phyloP scores from a whole-genome alignment of 148 eudicot genomes.

The Silene latifolia region DNA sequence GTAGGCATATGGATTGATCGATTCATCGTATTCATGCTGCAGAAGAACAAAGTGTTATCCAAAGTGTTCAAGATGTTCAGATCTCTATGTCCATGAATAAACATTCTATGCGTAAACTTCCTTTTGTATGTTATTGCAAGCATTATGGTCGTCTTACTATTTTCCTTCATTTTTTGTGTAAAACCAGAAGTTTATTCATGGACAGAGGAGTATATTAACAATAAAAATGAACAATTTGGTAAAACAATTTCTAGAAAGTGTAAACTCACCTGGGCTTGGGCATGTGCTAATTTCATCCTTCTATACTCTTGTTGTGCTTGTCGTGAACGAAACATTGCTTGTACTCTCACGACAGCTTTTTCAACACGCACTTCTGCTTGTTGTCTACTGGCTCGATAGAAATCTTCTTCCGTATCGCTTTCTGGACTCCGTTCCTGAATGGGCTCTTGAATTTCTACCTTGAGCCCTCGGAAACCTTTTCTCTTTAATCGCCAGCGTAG shows the following conservation, averaged over 20 bases:
- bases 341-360: conserved; percentile 81
- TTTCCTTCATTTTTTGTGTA: neutral
- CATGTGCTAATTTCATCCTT: conserved; percentile 75
- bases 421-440: conserved; percentile 34
- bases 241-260: neutral
- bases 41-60: conserved; percentile 15
- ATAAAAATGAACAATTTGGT: neutral
- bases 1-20: neutral
- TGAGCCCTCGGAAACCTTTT: conserved; percentile 78
- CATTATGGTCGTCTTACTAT: neutral
- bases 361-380: conserved; percentile 94
- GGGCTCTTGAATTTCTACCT: conserved; percentile 41
- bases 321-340: conserved; percentile 90
- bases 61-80: neutral
- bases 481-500: conserved; percentile 81
- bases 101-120: neutral
- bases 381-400: conserved; percentile 76
- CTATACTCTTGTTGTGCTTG: conserved; percentile 85
- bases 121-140: neutral
- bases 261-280: conserved; percentile 36
- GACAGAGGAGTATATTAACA: neutral
- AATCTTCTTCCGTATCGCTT: conserved; percentile 66
- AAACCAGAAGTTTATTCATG: neutral
- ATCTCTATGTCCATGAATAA: neutral
- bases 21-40: conserved; percentile 69